Evolutionary conservation across 2,329 filamentous ascomycete species (phyloP), one percentile per base, ranked within the genome.

Genomic region (Aspergillus arachidicola): DNA sequence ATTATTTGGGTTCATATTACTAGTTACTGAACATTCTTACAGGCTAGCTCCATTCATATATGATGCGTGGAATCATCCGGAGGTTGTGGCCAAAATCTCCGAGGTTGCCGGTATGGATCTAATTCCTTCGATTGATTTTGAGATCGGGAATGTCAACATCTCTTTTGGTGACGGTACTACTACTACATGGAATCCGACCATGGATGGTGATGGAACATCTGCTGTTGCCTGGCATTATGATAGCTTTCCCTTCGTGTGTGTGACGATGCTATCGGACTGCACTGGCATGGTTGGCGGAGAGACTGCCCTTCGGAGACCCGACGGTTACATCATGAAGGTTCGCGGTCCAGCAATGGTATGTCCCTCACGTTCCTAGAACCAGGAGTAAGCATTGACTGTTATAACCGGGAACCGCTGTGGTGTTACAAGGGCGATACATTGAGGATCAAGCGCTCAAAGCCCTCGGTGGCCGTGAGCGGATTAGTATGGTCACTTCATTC

Each of bases 211-310:
- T 4, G 19, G 30, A 16, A 11, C 23, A 21, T 28, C 50, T 9
- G 56, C 60, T 2, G 53, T 62, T 19, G 56, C 55, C 5, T 62
- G 60, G 65, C 65, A 66, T 34, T 59, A 45, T 12, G 87, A 89
- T 72, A 86, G 84, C 70, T 89, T 87, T 69, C 87, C 87, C 0
- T 89, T 89, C 69, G 87, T 89, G 21, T 89, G 86, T 66, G 87
- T 90, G 6, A 80, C 83, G 10, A 89, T 89, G 86, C 80, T 89
- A 26, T 86, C 84, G 48, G 86, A 89, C 69, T 87, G 85, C 66
- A 82, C 80, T 0, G 76, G 80, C 50, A 89, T 90, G 87, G 76
- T 86, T 19, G 87, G 87, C 12, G 87, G 87, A 2, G 87, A 89
- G 75, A 89, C 60, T 4, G 50, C 57, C 3, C 26, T 57, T 3